phyloP scores from a whole-genome alignment of 2,329 filamentous ascomycete species.

The Fusarium fujikuroi region DNA sequence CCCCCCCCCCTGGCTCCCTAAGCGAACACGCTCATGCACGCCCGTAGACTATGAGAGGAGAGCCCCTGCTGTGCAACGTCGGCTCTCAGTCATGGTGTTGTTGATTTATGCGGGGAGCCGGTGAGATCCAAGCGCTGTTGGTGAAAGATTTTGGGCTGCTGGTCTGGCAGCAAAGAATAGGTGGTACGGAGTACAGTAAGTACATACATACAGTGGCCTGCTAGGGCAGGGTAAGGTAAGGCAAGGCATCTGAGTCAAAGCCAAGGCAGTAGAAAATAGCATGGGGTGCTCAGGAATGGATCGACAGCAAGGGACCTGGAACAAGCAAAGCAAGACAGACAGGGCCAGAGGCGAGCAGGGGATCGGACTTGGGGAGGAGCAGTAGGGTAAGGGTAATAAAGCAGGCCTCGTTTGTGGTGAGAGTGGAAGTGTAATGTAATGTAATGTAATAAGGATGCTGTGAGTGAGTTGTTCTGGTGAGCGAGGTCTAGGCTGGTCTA shows the following conservation, averaged over 20 bases:
- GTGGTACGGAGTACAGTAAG: not conserved
- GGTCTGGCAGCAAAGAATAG: not conserved
- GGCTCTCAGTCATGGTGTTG: conserved; percentile 20
- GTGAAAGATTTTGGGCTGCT: conserved; percentile 7
- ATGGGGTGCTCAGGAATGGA: conserved; percentile 31
- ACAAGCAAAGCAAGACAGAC: conserved; percentile 19
- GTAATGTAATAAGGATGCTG: not conserved
- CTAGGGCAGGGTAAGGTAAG: conserved; percentile 5
- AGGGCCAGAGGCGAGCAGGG: conserved; percentile 8
- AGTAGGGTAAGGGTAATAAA: conserved; percentile 1
- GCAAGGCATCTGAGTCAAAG: conserved; percentile 27
- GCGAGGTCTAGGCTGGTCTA: conserved; percentile 4
- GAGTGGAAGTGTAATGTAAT: conserved; percentile 15
- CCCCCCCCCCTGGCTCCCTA: not conserved
- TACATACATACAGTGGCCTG: not conserved
- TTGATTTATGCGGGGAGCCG: conserved; percentile 32
- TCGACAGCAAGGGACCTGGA: conserved; percentile 38
- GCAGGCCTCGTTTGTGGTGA: conserved; percentile 28
- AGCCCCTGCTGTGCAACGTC: conserved; percentile 38
- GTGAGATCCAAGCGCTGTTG: conserved; percentile 25
- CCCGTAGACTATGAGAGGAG: conserved; percentile 6
- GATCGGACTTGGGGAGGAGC: not conserved
- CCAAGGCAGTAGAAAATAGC: conserved; percentile 18
- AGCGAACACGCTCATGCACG: conserved; percentile 21
- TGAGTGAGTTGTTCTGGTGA: conserved; percentile 7